These are phyloP conservation scores for Colletotrichum ledebouriae DNA, from an alignment of 2,329 filamentous ascomycete species.

Conservation along the genomic window DNA sequence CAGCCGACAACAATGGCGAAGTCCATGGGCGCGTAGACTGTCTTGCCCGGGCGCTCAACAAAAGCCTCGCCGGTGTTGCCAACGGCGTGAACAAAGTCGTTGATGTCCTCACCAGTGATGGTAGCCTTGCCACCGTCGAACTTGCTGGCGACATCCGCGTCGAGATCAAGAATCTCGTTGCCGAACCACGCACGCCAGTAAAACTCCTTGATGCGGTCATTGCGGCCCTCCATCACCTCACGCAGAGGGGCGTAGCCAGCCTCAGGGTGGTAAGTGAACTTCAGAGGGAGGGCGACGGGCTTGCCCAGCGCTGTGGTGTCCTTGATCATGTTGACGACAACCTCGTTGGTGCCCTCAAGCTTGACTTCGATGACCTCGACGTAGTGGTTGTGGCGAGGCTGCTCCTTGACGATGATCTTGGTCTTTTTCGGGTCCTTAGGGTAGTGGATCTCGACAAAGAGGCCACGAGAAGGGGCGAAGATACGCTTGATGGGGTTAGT, in stretches of 20 bases:
- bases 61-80: constrained; percentile 98
- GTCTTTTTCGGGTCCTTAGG: constrained; percentile 88
- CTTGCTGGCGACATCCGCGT: constrained; percentile 84
- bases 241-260: constrained; percentile 97
- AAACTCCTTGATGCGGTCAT: constrained; percentile 99
- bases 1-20: constrained; percentile 98
- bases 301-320: constrained; percentile 88
- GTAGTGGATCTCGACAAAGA: constrained; percentile 88
- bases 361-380: constrained; percentile 90
- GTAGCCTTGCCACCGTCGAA: constrained; percentile 91
- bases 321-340: constrained; percentile 91
- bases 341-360: constrained; percentile 80
- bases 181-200: constrained; percentile 99
- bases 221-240: constrained; percentile 95
- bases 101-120: constrained; percentile 93
- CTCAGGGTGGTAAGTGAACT: constrained; percentile 95
- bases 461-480: constrained; percentile 85
- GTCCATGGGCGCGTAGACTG: constrained; percentile 97
- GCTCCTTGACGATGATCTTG: constrained; percentile 87
- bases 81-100: constrained; percentile 98
- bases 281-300: constrained; percentile 85
- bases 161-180: constrained; percentile 84
- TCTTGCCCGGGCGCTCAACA: constrained; percentile 93
- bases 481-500: constrained; percentile 96
- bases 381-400: constrained; percentile 86